Evolutionary conservation across 225 moss, liverwort and hornwort species (phyloP).

Genomic region (Bryum argenteum): DNA sequence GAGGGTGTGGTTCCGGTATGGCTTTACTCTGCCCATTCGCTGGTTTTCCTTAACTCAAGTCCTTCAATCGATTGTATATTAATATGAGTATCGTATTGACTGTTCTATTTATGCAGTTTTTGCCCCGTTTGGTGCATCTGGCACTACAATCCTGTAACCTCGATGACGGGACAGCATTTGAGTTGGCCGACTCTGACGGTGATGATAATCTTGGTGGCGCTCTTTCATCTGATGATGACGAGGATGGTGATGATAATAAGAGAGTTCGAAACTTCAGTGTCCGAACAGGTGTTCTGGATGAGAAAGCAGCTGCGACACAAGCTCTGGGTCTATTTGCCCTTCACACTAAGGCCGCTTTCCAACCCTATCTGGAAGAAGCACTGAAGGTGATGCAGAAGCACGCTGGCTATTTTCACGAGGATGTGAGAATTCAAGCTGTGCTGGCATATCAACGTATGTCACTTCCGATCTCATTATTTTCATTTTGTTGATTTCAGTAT

Average conservation of each 20-base stretch:
- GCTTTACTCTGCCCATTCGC: neutral
- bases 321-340: slow-evolving; percentile 95
- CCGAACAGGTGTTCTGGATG: slow-evolving; percentile 95
- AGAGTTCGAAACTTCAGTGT: slow-evolving; percentile 91
- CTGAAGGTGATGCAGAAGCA: slow-evolving; percentile 94
- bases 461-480: neutral
- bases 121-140: slow-evolving; percentile 88
- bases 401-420: slow-evolving; percentile 93
- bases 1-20: slow-evolving; percentile 77
- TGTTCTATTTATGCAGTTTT: slow-evolving; percentile 58
- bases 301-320: slow-evolving; percentile 98
- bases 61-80: neutral
- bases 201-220: slow-evolving; percentile 71
- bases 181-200: slow-evolving; percentile 80
- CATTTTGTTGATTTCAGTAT: slow-evolving; percentile 2
- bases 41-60: neutral
- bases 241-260: slow-evolving; percentile 83
- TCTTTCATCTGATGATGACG: slow-evolving; percentile 87
- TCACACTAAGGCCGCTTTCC: slow-evolving; percentile 78
- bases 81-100: neutral
- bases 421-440: slow-evolving; percentile 92
- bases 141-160: slow-evolving; percentile 98
- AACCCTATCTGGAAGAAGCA: slow-evolving; percentile 95
- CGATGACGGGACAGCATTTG: slow-evolving; percentile 93
- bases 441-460: slow-evolving; percentile 78